Base-by-base conservation (phyloP, 2,329 filamentous ascomycete species). In the Ophiocordyceps camponoti-rufipedis region DNA sequence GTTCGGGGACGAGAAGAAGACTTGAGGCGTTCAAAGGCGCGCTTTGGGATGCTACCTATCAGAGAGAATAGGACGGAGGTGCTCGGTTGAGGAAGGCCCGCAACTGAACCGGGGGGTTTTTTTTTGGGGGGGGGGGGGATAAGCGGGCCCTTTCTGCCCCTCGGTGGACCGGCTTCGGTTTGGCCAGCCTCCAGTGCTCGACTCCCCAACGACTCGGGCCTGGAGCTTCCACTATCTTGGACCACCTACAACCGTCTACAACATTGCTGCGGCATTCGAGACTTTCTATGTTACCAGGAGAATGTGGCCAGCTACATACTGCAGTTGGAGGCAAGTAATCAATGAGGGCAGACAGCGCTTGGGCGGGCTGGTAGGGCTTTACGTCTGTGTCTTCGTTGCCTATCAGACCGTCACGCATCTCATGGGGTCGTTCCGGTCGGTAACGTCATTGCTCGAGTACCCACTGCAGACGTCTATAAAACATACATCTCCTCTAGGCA, bases 131-230 rank as follows among this genome's bases (percentile, higher is more conserved):
- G 28, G 13, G 5, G 28, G 8, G 19, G 28, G 7, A 28, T 42
- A 28, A 28, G 28, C 19, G 19, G 35, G 35, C 35, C 35, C 35
- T 39, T 38, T 50, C 51, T 48, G 51, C 45, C 33, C 45, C 43
- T 48, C 42, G 23, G 29, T 43, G 35, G n/a, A 39, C n/a, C 35
- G n/a, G 18, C 35, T 9, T 39, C 19, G 23, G 38, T 35, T 23
- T 39, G 38, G 38, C 47, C 35, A 39, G 35, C n/a, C n/a, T 16
- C 29, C 29, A 10, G 29, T 3, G 23, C 23, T 5, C 23, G 23
- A 23, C 23, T 23, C 5, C 23, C 23, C 23, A 23, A 23, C 23
- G 23, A 23, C 23, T 3, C 3, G 23, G 23, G 23, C 23, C 23
- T 23, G 23, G 23, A 23, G 5, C 23, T 23, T 23, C 23, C 23